A percentile compares a stretch with the other conserved stretches of the same genome.
Conservation (phyloP, 129 eudicot species). For the Tagetes patula region DNA sequence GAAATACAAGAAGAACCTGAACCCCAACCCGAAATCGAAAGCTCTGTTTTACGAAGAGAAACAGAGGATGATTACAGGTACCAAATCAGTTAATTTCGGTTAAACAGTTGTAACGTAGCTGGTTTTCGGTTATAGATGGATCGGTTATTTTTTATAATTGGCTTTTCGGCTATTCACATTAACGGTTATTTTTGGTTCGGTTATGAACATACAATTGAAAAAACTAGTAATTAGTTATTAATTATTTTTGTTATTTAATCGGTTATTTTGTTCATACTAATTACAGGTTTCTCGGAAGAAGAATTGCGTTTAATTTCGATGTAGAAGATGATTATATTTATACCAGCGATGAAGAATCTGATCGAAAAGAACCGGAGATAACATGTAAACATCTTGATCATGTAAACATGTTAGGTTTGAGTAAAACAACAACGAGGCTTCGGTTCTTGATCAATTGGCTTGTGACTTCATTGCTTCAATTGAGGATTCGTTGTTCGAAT, state of each 20-base stretch:
- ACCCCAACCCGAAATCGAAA: slow-evolving; percentile 41
- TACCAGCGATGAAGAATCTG: slow-evolving; percentile 56
- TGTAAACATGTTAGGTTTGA: slow-evolving; percentile 83
- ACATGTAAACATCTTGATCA: slow-evolving; percentile 85
- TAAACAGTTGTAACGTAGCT: too few relatives aligned
- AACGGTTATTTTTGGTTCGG: too few relatives aligned
- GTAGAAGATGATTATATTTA: slow-evolving; percentile 67
- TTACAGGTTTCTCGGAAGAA: slow-evolving; percentile 63
- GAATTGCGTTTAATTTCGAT: slow-evolving; percentile 44
- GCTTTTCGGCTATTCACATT: too few relatives aligned
- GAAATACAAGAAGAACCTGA: slow-evolving; percentile 73
- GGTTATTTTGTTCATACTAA: too few relatives aligned
- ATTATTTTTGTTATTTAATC: too few relatives aligned
- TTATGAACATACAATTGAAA: too few relatives aligned
- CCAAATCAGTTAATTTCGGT: too few relatives aligned
- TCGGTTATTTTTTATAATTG: too few relatives aligned
- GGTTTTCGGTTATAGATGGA: too few relatives aligned
- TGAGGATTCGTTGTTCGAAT: slow-evolving; percentile 51
- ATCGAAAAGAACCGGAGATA: slow-evolving; percentile 75
- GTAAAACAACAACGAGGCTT: slow-evolving; percentile 78
- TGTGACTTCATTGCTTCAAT: slow-evolving; percentile 79
- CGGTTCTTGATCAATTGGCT: slow-evolving; percentile 91
- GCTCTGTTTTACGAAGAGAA: slow-evolving; percentile 69
- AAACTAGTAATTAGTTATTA: too few relatives aligned
- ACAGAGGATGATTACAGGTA: slow-evolving; percentile 84